Percentiles rank a stretch among this genome's conserved stretches.
These are phyloP conservation scores for Rhipidocladum racemiflorum DNA, from an alignment of 176 grass and related monocot genomes.

Conservation along the genomic window DNA sequence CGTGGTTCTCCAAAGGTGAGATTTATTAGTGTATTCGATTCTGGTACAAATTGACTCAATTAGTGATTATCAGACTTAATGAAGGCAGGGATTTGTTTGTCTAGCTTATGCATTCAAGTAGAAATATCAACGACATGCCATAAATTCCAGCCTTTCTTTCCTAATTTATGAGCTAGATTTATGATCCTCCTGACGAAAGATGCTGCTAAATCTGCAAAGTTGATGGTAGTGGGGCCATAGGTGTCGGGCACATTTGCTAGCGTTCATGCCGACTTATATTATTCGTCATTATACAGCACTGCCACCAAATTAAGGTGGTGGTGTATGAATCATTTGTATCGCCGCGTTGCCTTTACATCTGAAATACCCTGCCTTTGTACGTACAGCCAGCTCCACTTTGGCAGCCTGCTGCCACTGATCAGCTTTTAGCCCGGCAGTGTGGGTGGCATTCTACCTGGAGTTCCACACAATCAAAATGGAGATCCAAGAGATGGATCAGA, in stretches of 20 bases:
- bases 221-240: slow-evolving; percentile 3
- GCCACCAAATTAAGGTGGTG: background rate
- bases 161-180: slow-evolving; percentile 3
- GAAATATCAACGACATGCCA: background rate
- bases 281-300: slow-evolving; percentile 8
- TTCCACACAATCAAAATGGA: slow-evolving; percentile 1
- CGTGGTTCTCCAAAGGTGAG: slow-evolving; percentile 9
- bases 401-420: slow-evolving; percentile 1
- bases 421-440: background rate
- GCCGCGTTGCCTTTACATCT: slow-evolving; percentile 19
- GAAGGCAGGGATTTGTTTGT: background rate
- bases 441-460: slow-evolving; percentile 14
- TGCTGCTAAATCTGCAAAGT: background rate
- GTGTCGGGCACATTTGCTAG: background rate
- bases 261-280: slow-evolving; percentile 23
- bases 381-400: slow-evolving; percentile 38
- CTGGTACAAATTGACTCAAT: background rate
- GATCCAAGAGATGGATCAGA: background rate
- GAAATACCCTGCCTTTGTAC: slow-evolving; percentile 10
- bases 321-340: slow-evolving; percentile 25
- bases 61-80: background rate
- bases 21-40: background rate
- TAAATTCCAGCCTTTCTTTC: background rate
- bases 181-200: background rate
- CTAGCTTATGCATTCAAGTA: background rate